Evolutionary conservation across 371 early-diverging fungal species (phyloP).

Genomic region (Zancudomyces culisetae): DNA sequence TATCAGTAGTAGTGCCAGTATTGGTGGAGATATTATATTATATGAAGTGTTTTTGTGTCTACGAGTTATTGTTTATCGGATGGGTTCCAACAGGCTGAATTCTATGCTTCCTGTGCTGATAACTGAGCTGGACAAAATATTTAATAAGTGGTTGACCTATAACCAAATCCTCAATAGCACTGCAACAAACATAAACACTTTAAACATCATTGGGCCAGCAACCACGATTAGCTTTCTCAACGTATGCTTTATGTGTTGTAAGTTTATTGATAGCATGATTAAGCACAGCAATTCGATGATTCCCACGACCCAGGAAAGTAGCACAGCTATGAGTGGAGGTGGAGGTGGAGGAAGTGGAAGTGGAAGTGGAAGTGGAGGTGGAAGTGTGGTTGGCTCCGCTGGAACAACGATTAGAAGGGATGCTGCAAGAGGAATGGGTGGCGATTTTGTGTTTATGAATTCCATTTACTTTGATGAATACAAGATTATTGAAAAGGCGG

Average conservation of each 20-base stretch:
- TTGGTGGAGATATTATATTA: constrained; percentile 28
- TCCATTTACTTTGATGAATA: too few relatives aligned
- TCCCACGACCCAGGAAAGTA: too few relatives aligned
- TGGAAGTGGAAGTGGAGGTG: too few relatives aligned
- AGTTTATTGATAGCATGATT: constrained; percentile 67
- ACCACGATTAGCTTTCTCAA: constrained; percentile 15
- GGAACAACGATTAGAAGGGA: too few relatives aligned
- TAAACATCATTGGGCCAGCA: background rate
- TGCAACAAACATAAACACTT: background rate
- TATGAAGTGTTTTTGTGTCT: constrained; percentile 67
- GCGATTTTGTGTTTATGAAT: too few relatives aligned
- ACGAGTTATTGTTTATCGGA: constrained; percentile 54
- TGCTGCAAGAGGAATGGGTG: too few relatives aligned
- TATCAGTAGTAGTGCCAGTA: too few relatives aligned
- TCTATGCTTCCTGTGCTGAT: constrained; percentile 81
- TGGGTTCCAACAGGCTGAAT: constrained; percentile 52
- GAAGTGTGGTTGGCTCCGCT: background rate
- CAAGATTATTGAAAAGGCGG: too few relatives aligned
- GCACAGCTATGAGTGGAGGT: too few relatives aligned
- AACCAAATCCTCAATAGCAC: constrained; percentile 5
- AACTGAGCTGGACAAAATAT: constrained; percentile 61
- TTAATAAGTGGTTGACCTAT: constrained; percentile 28
- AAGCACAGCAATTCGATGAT: constrained; percentile 52
- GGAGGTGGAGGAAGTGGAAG: too few relatives aligned
- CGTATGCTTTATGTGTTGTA: constrained; percentile 63